Evolutionary conservation across 805 yeast species (phyloP), one percentile per base, ranked within the genome.

Genomic region (Pichia sporocuriosa): DNA sequence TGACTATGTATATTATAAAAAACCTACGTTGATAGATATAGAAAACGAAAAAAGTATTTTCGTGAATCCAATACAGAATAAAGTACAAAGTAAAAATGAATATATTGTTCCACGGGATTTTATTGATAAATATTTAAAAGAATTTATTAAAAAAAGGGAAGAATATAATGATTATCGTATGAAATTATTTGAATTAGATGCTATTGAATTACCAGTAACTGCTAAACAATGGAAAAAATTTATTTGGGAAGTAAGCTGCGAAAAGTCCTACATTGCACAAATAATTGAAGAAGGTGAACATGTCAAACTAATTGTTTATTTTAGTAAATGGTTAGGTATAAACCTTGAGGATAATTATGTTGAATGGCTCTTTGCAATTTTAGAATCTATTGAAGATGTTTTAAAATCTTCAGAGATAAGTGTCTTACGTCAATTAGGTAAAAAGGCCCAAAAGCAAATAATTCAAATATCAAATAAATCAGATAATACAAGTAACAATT

Each of bases 221-320:
- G 58, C 60, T 17, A 58, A 63, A 30, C 56, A 62, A 13, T 73
- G 79, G 79, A 69, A 69, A 42, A 50, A 51, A 8, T 65, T 61
- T 41, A 53, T 70, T 2, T 57, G 61, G 40, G 53, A 59, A 15
- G 57, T 60, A 16, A 47, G 49, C 8, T 73, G 75, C 4, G 53
- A 59, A 10, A 38, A 46, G 6, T 56, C 50, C 6, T 42, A 61
- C 10, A 33, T 69, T 17, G 54, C 55, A 3, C 58, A 55, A 33
- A 44, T 61, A 2, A 39, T 72, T n/a, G 66, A 61, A 33, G 70
- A 67, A 32, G 51, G 48, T 5, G 56, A 58, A 32, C 52, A 56
- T 16, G 52, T 70, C 33, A 59, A 66, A 35, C 52, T 71, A 34
- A 40, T 67, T 8, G 66, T 65, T n/a, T 70, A 70, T 50, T 60